Evolutionary conservation across 108 stramenopile species (phyloP), one percentile per base, ranked within the genome.

Genomic region (Nannochloropsis gaditana): DNA sequence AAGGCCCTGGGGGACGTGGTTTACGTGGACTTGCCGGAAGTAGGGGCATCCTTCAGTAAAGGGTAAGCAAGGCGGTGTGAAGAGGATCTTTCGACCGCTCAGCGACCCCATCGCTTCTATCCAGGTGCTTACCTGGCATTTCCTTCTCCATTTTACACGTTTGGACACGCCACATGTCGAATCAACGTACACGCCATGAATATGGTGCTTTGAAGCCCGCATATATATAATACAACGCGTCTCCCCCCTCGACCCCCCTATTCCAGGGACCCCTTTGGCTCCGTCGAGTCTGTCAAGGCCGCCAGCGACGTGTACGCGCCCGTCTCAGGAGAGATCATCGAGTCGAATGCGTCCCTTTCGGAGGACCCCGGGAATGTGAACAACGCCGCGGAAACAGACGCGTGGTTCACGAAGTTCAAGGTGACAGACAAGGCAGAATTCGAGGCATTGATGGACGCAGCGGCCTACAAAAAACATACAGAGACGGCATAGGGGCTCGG

Each of bases 221-320:
- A 31, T 31, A 31, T 31, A 31, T 31, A 31, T 31, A 31, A 31
- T 31, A 31, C 31, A 31, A 31, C 31, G 43, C 83, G 9, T 43
- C 83, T 43, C 10, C 45, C n/a, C 80, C 31, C 21, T n/a, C 9
- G 42, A 19, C 45, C 43, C 21, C 42, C 41, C 45, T 41, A 9
- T n/a, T 9, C 19, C 81, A 91, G 91, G 45, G 91, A 89, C 41
- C 87, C 92, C 45, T 96, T 98, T 90, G 97, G 95, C 47, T 92
- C 93, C 45, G 98, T 99, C 44, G 99, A 98, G 90, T 98, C 98
- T n/a, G 99, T 99, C 84, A 99, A 99, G 93, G 98, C 98, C 11
- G 97, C 99, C 11, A 94, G 93, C 10, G 99, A 99, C 84, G 98
- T 99, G 82, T 92, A 92, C 87, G 83, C 79, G 41, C 88, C 88